Evolutionary conservation across 2,329 filamentous ascomycete genomes (phyloP).

Genomic region (Ophiostoma montium): DNA sequence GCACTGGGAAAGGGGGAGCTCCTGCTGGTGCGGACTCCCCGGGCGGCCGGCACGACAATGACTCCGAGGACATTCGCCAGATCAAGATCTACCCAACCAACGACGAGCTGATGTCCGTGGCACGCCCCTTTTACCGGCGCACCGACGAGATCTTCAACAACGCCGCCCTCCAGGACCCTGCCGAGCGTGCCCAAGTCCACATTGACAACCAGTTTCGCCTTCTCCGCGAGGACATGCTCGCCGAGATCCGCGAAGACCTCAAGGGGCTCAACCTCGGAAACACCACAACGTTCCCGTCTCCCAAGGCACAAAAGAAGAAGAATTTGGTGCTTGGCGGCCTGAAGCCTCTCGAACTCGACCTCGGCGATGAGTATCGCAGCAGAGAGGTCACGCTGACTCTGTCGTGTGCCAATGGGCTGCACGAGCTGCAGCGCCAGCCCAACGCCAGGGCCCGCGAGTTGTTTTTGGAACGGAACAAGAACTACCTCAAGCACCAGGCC

Average conservation of each 20-base stretch:
- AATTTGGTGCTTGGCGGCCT: conserved; percentile 25
- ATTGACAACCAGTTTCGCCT: conserved; percentile 61
- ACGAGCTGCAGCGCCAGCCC: conserved; percentile 23
- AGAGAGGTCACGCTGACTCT: conserved; percentile 28
- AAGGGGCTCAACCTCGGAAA: conserved; percentile 29
- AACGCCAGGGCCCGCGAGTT: conserved; percentile 21
- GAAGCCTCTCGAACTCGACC: conserved; percentile 23
- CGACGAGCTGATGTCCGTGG: conserved; percentile 44
- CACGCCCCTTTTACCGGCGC: conserved; percentile 39
- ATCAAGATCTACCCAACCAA: conserved; percentile 52
- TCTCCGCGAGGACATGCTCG: conserved; percentile 56
- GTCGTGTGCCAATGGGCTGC: conserved; percentile 27
- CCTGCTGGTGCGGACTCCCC: conserved; percentile 20
- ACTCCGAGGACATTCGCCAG: conserved; percentile 44
- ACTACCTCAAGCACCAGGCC: conserved; percentile 42
- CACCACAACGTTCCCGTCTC: conserved; percentile 28
- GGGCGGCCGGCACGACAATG: conserved; percentile 63
- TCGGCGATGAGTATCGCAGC: conserved; percentile 16
- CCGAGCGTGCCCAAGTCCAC: conserved; percentile 32
- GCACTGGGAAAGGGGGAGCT: background rate
- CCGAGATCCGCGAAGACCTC: conserved; percentile 48
- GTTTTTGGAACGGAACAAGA: conserved; percentile 31
- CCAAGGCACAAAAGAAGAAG: conserved; percentile 12
- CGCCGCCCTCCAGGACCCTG: conserved; percentile 11
- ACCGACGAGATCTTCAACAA: conserved; percentile 33